phyloP scores from a whole-genome alignment of 2,329 filamentous ascomycete genomes.

The Phaeomoniella chlamydospora region DNA sequence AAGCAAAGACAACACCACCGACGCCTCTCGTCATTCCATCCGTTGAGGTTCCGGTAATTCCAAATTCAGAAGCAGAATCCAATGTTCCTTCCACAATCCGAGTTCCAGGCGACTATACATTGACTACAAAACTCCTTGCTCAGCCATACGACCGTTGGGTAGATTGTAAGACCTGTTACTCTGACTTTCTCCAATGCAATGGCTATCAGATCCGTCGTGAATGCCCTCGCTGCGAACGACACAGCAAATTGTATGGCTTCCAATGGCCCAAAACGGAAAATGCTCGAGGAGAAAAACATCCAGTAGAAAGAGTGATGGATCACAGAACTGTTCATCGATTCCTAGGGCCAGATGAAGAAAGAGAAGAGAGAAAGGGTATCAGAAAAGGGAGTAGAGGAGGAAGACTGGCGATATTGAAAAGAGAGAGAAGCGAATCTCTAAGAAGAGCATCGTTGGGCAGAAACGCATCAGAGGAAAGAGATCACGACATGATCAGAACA shows the following conservation, averaged over 20 bases:
- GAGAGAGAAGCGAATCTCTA: neutral
- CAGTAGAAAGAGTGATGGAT: constrained; percentile 56
- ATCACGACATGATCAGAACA: too few relatives aligned
- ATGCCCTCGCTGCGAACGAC: constrained; percentile 85
- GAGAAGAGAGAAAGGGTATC: constrained; percentile 18
- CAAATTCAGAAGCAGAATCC: constrained; percentile 13
- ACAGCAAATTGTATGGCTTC: constrained; percentile 90
- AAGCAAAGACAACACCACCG: constrained; percentile 5
- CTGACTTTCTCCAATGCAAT: constrained; percentile 74
- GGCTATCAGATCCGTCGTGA: constrained; percentile 74
- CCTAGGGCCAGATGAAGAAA: constrained; percentile 54
- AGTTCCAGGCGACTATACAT: constrained; percentile 64
- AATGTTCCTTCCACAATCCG: constrained; percentile 29
- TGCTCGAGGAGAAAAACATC: constrained; percentile 54
- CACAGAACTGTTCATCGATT: constrained; percentile 83
- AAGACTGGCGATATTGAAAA: neutral
- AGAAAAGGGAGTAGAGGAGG: constrained; percentile 4
- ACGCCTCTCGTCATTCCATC: constrained; percentile 3
- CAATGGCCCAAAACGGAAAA: constrained; percentile 91
- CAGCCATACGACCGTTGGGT: constrained; percentile 74
- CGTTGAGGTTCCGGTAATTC: constrained; percentile 5
- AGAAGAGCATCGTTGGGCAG: neutral
- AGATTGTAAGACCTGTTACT: constrained; percentile 69
- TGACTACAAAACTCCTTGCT: constrained; percentile 61
- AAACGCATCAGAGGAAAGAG: neutral